These are phyloP conservation scores for Falciphora oryzae DNA, from an alignment of 2,329 filamentous ascomycete genomes.

Conservation along the genomic window DNA sequence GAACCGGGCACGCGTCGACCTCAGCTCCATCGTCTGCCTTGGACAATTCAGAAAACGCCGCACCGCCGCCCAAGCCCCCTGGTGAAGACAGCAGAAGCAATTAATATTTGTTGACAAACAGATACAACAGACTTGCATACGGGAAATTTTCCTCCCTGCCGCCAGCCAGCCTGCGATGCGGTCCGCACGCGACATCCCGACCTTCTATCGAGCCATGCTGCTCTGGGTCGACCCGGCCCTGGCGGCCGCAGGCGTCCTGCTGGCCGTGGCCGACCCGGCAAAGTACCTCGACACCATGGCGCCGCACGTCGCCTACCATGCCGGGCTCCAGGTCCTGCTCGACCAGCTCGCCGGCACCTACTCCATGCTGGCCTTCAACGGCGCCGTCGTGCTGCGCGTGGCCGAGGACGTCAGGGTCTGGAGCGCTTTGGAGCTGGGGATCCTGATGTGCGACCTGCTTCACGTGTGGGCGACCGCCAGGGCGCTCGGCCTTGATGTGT, in stretches of 20 bases:
- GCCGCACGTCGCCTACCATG: conserved; percentile 15
- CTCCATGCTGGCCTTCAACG: conserved; percentile 24
- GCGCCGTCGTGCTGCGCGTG: conserved; percentile 23
- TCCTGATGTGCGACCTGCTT: conserved; percentile 22
- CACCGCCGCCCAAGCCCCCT: no score
- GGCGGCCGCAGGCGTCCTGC: conserved; percentile 14
- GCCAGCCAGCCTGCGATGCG: neutral
- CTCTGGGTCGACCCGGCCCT: conserved; percentile 15
- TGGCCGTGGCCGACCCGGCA: conserved; percentile 16
- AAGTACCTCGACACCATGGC: conserved; percentile 14
- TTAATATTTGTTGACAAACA: neutral
- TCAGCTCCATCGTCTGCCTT: no score
- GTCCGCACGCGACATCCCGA: conserved; percentile 7
- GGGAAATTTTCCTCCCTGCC: no score
- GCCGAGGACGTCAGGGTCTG: conserved; percentile 24
- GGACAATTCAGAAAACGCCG: no score
- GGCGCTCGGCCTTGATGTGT: conserved; percentile 23
- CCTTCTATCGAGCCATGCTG: conserved; percentile 12
- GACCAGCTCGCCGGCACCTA: conserved; percentile 25
- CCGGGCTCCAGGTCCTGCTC: conserved; percentile 20
- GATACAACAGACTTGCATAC: neutral
- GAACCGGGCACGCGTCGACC: no score
- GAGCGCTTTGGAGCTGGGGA: conserved; percentile 18
- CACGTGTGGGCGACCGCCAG: conserved; percentile 27
- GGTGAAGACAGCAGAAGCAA: neutral